Evolutionary conservation across 805 yeast genomes (phyloP).

Genomic region (Candida silvatica): DNA sequence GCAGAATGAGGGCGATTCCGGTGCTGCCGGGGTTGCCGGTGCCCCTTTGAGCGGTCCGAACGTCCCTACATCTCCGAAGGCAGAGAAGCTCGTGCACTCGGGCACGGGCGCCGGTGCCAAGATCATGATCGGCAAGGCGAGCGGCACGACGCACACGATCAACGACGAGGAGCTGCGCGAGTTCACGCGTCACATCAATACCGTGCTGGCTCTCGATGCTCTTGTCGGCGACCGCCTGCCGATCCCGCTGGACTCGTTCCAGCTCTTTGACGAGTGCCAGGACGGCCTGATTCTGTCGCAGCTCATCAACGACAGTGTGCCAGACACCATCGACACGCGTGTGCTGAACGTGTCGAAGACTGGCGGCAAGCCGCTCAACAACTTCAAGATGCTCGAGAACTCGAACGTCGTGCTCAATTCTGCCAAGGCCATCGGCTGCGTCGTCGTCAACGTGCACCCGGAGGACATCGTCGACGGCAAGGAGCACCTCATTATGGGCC

Average conservation of each 20-base stretch:
- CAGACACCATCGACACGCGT: constrained; percentile 97
- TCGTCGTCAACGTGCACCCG: constrained; percentile 94
- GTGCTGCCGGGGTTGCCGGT: not conserved
- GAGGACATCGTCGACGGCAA: constrained; percentile 92
- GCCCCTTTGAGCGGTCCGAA: not conserved
- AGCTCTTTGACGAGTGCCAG: constrained; percentile 91
- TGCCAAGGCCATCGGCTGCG: constrained; percentile 98
- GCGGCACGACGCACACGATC: constrained; percentile 93
- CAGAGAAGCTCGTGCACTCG: constrained; percentile 33
- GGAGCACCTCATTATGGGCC: constrained; percentile 83
- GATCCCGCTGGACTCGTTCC: constrained; percentile 88
- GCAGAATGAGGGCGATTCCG: constrained; percentile 26
- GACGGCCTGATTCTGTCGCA: constrained; percentile 92
- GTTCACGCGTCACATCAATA: constrained; percentile 92
- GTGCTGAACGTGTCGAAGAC: constrained; percentile 83
- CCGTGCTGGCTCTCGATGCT: constrained; percentile 81
- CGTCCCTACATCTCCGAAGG: constrained; percentile 16
- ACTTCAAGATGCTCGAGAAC: constrained; percentile 93
- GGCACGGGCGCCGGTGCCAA: constrained; percentile 52
- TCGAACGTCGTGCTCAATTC: constrained; percentile 97
- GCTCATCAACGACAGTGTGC: constrained; percentile 94
- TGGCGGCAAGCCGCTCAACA: constrained; percentile 67
- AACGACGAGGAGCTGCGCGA: constrained; percentile 95
- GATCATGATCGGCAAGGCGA: constrained; percentile 75
- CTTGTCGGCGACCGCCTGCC: constrained; percentile 83